Percentiles rank a stretch among this genome's conserved stretches.
phyloP scores from a whole-genome alignment of 2,329 filamentous ascomycete genomes.

The Cladophialophora exuberans region DNA sequence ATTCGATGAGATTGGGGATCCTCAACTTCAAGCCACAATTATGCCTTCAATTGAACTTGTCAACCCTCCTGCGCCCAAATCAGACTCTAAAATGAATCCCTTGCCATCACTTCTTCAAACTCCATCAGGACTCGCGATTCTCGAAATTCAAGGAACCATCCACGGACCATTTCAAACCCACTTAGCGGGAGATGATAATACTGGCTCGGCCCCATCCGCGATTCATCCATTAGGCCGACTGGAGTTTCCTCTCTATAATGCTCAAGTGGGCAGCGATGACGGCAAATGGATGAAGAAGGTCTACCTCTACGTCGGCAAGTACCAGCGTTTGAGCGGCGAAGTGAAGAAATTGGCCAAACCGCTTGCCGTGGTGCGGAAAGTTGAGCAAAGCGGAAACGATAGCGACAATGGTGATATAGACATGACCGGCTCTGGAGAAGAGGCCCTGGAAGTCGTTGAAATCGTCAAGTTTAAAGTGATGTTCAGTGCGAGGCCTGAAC shows the following conservation, averaged over 20 bases:
- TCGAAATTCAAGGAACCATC: constrained; percentile 91
- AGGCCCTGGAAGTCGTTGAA: constrained; percentile 79
- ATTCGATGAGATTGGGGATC: too few species aligned
- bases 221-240: constrained; percentile 70
- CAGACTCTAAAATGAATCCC: constrained; percentile 50
- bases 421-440: constrained; percentile 40
- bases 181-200: constrained; percentile 23
- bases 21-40: too few species aligned
- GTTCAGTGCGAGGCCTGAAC: constrained; percentile 83
- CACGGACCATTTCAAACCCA: constrained; percentile 64
- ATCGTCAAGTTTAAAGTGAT: constrained; percentile 85
- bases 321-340: constrained; percentile 87
- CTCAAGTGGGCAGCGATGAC: constrained; percentile 54
- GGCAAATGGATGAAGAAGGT: constrained; percentile 87
- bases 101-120: constrained; percentile 85
- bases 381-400: constrained; percentile 35
- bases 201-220: constrained; percentile 33
- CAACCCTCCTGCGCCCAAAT: constrained; percentile 30
- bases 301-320: constrained; percentile 83
- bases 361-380: constrained; percentile 74
- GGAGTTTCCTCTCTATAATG: constrained; percentile 73
- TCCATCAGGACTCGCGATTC: constrained; percentile 81
- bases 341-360: constrained; percentile 82
- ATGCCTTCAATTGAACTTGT: constrained; percentile 51
- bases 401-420: constrained; percentile 35